A percentile compares a stretch with the other conserved stretches of the same genome.
These are phyloP conservation scores for Annulohypoxylon bovei DNA, from an alignment of 495 filamentous ascomycete genomes.

Conservation along the genomic window DNA sequence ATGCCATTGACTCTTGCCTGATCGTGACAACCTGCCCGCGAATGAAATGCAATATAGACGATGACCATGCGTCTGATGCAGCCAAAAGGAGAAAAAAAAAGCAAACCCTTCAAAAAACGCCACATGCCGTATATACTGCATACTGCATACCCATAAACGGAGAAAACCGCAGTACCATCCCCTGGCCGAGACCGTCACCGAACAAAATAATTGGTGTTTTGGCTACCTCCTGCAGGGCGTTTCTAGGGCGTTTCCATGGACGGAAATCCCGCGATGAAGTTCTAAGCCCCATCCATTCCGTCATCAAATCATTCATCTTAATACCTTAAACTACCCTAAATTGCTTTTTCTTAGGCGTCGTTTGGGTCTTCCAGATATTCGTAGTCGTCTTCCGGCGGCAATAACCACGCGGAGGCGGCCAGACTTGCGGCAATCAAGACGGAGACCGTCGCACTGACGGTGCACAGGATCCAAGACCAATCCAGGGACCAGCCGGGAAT, in stretches of 20 bases:
- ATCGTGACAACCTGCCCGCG: constrained; percentile 16
- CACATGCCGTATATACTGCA: constrained; percentile 37
- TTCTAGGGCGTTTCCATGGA: background rate
- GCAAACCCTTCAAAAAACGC: constrained; percentile 27
- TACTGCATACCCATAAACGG: constrained; percentile 21
- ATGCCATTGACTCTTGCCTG: constrained; percentile 8
- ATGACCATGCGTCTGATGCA: constrained; percentile 25
- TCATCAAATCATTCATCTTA: background rate
- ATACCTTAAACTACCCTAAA: too few relatives aligned
- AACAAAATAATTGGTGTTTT: constrained; percentile 9
- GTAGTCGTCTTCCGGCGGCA: constrained; percentile 88
- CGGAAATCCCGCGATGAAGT: too few relatives aligned
- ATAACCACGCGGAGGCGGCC: constrained; percentile 67
- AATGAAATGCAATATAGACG: constrained; percentile 32
- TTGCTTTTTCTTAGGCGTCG: constrained; percentile 33
- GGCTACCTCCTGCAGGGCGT: background rate
- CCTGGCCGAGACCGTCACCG: constrained; percentile 14
- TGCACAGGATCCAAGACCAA: constrained; percentile 79
- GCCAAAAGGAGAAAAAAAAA: constrained; percentile 10
- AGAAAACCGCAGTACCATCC: constrained; percentile 5
- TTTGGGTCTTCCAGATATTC: constrained; percentile 63
- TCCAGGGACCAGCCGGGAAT: constrained; percentile 83
- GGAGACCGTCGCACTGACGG: constrained; percentile 73
- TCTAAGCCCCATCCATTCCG: background rate
- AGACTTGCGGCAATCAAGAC: constrained; percentile 70